phyloP scores from a whole-genome alignment of 1,284 basidiomycete species.

The Flammula alnicola region DNA sequence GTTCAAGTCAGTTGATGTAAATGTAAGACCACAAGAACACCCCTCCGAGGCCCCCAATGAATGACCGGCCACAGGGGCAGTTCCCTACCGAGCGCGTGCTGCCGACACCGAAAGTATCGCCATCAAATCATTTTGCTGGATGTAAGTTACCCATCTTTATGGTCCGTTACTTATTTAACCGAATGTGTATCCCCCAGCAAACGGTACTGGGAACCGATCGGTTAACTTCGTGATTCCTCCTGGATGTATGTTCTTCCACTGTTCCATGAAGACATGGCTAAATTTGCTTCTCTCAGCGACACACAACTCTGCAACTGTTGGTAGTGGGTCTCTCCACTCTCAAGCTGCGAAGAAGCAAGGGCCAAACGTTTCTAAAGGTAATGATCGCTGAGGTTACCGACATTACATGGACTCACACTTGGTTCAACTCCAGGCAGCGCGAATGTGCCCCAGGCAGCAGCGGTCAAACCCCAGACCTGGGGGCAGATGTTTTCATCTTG shows the following conservation, averaged over 20 bases:
- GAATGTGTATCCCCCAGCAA: constrained; percentile 14
- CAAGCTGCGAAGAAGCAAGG: constrained; percentile 15
- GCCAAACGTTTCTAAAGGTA: constrained; percentile 16
- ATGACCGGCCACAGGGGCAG: constrained; percentile 13
- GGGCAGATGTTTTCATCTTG: constrained; percentile 13
- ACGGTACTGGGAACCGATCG: constrained; percentile 14
- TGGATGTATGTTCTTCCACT: constrained; percentile 17
- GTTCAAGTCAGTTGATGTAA: constrained; percentile 13
- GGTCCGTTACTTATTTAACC: constrained; percentile 15
- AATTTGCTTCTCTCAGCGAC: constrained; percentile 15
- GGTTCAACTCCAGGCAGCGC: constrained; percentile 12
- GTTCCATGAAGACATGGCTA: constrained; percentile 13
- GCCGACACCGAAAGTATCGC: constrained; percentile 12
- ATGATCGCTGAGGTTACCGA: constrained; percentile 8
- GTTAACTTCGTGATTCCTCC: constrained; percentile 9
- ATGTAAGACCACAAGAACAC: constrained; percentile 14
- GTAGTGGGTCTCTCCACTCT: constrained; percentile 17
- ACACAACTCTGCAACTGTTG: constrained; percentile 13
- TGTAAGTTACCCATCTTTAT: constrained; percentile 16
- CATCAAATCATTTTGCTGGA: constrained; percentile 14
- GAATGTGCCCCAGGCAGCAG: constrained; percentile 14
- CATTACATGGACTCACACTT: constrained; percentile 15
- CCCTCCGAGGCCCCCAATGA: constrained; percentile 14
- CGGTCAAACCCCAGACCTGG: constrained; percentile 12
- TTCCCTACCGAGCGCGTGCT: constrained; percentile 11